Conservation (phyloP, 2,329 filamentous ascomycete genomes). For the Aspergillus sp. region DNA sequence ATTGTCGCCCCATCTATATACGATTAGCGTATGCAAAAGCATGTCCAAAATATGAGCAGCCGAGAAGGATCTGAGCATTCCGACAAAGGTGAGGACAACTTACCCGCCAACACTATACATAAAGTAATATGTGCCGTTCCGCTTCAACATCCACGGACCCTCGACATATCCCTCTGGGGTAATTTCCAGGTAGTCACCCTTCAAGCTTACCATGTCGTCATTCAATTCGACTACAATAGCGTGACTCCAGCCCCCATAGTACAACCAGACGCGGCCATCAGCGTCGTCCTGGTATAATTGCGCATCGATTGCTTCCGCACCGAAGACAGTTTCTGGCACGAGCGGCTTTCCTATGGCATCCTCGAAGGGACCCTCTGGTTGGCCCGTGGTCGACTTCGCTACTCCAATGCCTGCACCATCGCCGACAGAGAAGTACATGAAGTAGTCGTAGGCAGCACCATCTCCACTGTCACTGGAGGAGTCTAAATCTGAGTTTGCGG, state of each 20-base stretch:
- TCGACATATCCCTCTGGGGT: conserved; percentile 50
- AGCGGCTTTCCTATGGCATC: conserved; percentile 46
- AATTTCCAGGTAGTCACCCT: conserved; percentile 47
- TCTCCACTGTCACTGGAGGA: not conserved
- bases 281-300: conserved; percentile 48
- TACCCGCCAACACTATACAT: conserved; percentile 47
- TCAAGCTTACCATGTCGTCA: conserved; percentile 47
- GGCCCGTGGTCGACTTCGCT: conserved; percentile 31
- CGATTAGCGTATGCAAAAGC: conserved; percentile 1
- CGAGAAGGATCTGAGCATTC: not conserved
- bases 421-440: conserved; percentile 53
- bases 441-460: conserved; percentile 37
- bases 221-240: conserved; percentile 46
- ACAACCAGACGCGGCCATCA: conserved; percentile 43
- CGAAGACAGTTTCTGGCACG: conserved; percentile 46
- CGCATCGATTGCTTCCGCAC: conserved; percentile 51
- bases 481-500: not conserved
- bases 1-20: conserved; percentile 44
- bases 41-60: not conserved
- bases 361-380: conserved; percentile 41
- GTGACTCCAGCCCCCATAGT: conserved; percentile 47
- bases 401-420: conserved; percentile 49
- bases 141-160: conserved; percentile 47
- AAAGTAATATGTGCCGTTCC: conserved; percentile 44
- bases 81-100: conserved; percentile 5